These are phyloP conservation scores for Speleostelium caveatum DNA, from an alignment of 78 protist species.

Conservation along the genomic window DNA sequence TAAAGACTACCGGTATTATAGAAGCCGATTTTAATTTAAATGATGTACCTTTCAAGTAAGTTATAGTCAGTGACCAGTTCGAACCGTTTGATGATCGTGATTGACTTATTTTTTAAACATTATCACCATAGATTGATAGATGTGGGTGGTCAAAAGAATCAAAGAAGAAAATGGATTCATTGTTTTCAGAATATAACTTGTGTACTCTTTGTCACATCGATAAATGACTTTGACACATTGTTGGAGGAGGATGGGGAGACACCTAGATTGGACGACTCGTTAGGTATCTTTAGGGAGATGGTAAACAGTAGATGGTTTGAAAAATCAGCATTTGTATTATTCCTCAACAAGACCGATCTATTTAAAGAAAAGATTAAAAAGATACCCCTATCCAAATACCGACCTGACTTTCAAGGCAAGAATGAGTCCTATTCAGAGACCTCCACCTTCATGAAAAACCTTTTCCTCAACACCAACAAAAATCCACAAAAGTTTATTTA, in stretches of 20 bases:
- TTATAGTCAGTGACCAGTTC: neutral
- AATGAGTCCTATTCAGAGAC: constrained; percentile 15
- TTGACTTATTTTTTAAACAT: neutral
- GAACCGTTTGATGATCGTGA: neutral
- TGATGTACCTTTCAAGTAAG: constrained; percentile 65
- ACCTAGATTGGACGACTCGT: constrained; percentile 75
- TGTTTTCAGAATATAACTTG: constrained; percentile 90
- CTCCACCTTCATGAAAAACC: constrained; percentile 40
- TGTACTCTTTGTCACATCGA: constrained; percentile 83
- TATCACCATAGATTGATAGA: constrained; percentile 81
- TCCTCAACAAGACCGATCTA: constrained; percentile 89
- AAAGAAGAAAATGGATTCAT: constrained; percentile 95
- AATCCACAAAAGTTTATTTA: constrained; percentile 24
- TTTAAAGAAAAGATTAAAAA: constrained; percentile 86
- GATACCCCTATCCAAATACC: constrained; percentile 66
- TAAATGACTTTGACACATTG: constrained; percentile 79
- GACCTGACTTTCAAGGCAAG: constrained; percentile 73
- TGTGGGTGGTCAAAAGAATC: constrained; percentile 95
- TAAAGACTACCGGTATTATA: constrained; percentile 84
- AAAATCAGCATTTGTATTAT: constrained; percentile 75
- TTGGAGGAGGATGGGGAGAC: constrained; percentile 77
- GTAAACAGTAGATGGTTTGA: constrained; percentile 85
- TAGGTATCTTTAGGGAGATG: constrained; percentile 82
- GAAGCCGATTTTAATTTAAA: constrained; percentile 78
- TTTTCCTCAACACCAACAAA: constrained; percentile 15